Percentiles rank a stretch among this genome's conserved stretches.
phyloP scores from a whole-genome alignment of 2,329 filamentous ascomycete genomes.

The Fusarium kyushuense region DNA sequence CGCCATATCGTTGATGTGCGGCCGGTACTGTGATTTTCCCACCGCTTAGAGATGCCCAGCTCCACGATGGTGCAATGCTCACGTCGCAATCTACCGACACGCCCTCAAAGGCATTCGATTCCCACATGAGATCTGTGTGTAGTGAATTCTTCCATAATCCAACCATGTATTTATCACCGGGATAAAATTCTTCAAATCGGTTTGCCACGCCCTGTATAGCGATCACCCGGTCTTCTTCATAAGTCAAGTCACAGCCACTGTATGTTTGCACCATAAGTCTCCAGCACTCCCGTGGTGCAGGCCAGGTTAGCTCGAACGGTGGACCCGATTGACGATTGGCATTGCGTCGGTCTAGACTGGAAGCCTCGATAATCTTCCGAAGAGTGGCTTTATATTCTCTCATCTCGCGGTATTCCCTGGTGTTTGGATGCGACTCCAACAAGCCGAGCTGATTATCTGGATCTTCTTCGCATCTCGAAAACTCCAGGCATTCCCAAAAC shows the following conservation, averaged over 20 bases:
- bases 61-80: neutral
- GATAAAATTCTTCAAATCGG: neutral
- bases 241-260: neutral
- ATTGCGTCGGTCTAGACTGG: no score
- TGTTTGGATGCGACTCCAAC: no score
- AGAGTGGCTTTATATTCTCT: neutral
- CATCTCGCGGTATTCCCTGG: neutral
- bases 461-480: neutral
- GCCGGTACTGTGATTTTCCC: rapidly evolving
- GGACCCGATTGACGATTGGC: no score
- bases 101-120: neutral
- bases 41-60: rapidly evolving
- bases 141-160: neutral
- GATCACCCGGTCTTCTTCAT: neutral
- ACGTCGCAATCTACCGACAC: rapidly evolving
- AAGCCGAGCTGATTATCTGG: rapidly evolving
- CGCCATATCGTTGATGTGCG: rapidly evolving
- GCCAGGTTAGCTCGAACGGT: no score
- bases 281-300: neutral
- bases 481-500: neutral
- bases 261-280: neutral
- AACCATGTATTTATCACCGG: neutral
- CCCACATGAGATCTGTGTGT: neutral
- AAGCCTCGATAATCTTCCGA: neutral
- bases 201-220: neutral